phyloP scores from a whole-genome alignment of 495 filamentous ascomycete genomes.

The Podospora appendiculata region DNA sequence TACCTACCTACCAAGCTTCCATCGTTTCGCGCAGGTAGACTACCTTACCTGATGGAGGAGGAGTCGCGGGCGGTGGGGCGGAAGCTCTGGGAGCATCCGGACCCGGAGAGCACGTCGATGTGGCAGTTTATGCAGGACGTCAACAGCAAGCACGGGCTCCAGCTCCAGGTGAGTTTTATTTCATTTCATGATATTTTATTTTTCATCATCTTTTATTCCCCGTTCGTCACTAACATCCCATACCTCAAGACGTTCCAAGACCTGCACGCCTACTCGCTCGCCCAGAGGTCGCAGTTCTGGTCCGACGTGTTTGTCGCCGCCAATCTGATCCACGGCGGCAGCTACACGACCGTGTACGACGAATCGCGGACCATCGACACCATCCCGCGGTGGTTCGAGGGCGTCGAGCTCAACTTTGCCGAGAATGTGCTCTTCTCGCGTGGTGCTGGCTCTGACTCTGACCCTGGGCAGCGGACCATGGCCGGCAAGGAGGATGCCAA shows the following conservation, averaged over 20 bases:
- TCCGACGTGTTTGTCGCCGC: slow-evolving; percentile 50
- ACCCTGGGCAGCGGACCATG: slow-evolving; percentile 27
- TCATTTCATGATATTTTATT: background rate
- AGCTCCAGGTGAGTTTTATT: slow-evolving; percentile 33
- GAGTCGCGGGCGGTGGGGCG: slow-evolving; percentile 20
- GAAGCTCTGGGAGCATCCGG: slow-evolving; percentile 49
- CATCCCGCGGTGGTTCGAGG: slow-evolving; percentile 62
- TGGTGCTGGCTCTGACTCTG: slow-evolving; percentile 12
- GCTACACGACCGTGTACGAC: slow-evolving; percentile 55
- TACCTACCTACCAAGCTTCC: too few relatives aligned
- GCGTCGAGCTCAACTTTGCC: slow-evolving; percentile 53
- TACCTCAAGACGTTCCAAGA: slow-evolving; percentile 59
- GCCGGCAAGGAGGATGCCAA: slow-evolving; percentile 60
- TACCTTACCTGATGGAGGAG: too few relatives aligned
- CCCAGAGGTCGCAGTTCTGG: slow-evolving; percentile 58
- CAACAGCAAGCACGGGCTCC: slow-evolving; percentile 33
- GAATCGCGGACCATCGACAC: slow-evolving; percentile 58
- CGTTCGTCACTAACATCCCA: too few relatives aligned
- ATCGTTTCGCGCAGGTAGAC: too few relatives aligned
- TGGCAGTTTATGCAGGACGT: slow-evolving; percentile 41
- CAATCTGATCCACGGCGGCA: slow-evolving; percentile 54
- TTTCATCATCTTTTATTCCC: slow-evolving; percentile 14
- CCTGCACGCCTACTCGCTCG: slow-evolving; percentile 56
- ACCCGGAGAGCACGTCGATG: slow-evolving; percentile 45
- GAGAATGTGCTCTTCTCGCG: slow-evolving; percentile 55